phyloP scores from a whole-genome alignment of 495 filamentous ascomycete genomes.

The Pseudoneurospora amorphoporcata region DNA sequence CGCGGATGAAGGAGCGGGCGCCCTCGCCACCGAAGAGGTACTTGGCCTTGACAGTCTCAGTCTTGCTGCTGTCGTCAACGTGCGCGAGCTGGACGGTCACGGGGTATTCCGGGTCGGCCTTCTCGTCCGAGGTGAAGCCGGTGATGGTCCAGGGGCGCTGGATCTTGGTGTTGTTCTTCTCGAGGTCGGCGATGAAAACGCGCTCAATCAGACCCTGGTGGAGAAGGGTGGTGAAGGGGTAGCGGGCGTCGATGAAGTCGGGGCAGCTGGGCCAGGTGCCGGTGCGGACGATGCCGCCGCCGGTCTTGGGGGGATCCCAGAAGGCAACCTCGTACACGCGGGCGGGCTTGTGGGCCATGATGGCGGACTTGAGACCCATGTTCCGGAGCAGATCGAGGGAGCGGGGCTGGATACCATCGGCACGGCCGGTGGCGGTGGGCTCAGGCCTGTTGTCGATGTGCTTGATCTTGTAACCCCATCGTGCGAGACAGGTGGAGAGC shows the following conservation, averaged over 20 bases:
- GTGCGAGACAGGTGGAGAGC: constrained; percentile 68
- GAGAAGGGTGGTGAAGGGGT: constrained; percentile 65
- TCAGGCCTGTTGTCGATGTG: constrained; percentile 63
- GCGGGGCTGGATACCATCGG: constrained; percentile 72
- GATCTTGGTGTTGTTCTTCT: constrained; percentile 45
- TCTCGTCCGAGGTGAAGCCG: constrained; percentile 52
- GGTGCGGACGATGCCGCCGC: constrained; percentile 52
- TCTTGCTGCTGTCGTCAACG: constrained; percentile 61
- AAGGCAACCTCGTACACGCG: constrained; percentile 70
- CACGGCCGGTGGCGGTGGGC: constrained; percentile 60
- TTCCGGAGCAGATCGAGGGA: constrained; percentile 68
- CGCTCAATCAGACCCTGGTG: constrained; percentile 70
- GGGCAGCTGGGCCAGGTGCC: constrained; percentile 65
- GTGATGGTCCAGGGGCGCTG: constrained; percentile 51
- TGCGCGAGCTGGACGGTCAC: constrained; percentile 62
- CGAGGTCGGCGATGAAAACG: constrained; percentile 57
- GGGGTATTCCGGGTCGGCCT: constrained; percentile 47
- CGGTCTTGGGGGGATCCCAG: constrained; percentile 55
- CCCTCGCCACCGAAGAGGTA: constrained; percentile 54
- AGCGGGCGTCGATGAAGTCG: constrained; percentile 60
- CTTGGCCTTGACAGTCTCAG: constrained; percentile 44
- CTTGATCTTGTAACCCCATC: constrained; percentile 59
- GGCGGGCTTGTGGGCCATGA: constrained; percentile 63
- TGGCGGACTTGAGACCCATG: constrained; percentile 61
- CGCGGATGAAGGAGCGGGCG: constrained; percentile 47